Base-by-base conservation (phyloP, 2,329 filamentous ascomycete species). In the Sporothrix mexicana region DNA sequence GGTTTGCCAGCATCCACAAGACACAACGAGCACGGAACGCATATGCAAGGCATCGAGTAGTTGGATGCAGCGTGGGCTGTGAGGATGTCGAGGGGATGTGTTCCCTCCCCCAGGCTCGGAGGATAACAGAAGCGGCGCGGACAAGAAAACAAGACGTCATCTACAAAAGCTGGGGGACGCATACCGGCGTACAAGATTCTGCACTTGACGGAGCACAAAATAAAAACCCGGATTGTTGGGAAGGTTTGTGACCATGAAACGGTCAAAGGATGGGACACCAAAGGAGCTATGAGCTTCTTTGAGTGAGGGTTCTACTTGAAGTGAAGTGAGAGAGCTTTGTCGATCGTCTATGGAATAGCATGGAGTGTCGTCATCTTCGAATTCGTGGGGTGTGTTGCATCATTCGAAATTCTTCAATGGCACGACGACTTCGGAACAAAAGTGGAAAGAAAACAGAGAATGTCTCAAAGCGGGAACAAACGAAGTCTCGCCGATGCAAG, bases 41-140 rank as follows among this genome's bases (percentile, higher is more conserved):
- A 62, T 45, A 64, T 64, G 59, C 36, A 64, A 64, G 41, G 15
- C 36, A 43, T 45, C 30, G n/a, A 64, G 17, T n/a, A 64, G 30
- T 36, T 64, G 59, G 13, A 20, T 12, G 51, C 51, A 15, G 47
- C 30, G 30, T 55, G 20, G 12, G 55, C 8, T 55, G 51, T 23
- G 51, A 55, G n/a, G 13, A 9, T 12, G 51, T 20, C 15, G 51
- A 23, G 51, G 47, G 51, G 20, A 4, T 25, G 8, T 20, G 36
- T 49, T 49, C 47, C 25, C 23, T 25, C 9, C 55, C 12, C 55
- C 17, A 23, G 55, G 12, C 7, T 59, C 55, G 55, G 55, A 59
- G 55, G 25, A 59, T 55, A 55, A 13, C 2, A 20, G 1, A 25
- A 47, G 15, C 9, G 45, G 15, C 45, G 25, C 9, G 12, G 13